Conservation (phyloP, 2,329 filamentous ascomycete genomes). For the Dactylellina parvicollis region DNA sequence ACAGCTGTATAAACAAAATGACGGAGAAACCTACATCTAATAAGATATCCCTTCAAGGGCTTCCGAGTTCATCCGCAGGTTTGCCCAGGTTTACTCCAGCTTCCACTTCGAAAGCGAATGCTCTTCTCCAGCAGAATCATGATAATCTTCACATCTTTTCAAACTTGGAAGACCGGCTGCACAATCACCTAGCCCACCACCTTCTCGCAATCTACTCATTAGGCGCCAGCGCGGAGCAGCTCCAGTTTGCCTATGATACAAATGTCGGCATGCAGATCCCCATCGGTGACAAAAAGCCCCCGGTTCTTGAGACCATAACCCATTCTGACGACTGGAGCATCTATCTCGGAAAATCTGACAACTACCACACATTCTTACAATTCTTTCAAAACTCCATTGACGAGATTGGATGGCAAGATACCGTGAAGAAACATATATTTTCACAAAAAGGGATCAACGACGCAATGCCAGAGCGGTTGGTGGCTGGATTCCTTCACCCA, state of each 20-base stretch:
- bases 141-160: slow-evolving; percentile 79
- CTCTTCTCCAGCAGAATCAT: slow-evolving; percentile 80
- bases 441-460: slow-evolving; percentile 72
- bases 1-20: not conserved
- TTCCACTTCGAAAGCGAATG: slow-evolving; percentile 71
- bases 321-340: slow-evolving; percentile 65
- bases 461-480: slow-evolving; percentile 75
- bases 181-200: slow-evolving; percentile 85
- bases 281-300: slow-evolving; percentile 63
- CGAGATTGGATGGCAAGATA: slow-evolving; percentile 69
- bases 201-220: slow-evolving; percentile 80
- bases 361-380: slow-evolving; percentile 78
- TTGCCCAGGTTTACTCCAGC: slow-evolving; percentile 63
- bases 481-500: slow-evolving; percentile 77
- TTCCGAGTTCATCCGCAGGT: slow-evolving; percentile 16
- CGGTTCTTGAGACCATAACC: slow-evolving; percentile 67
- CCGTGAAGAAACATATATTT: slow-evolving; percentile 76
- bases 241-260: slow-evolving; percentile 73
- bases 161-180: slow-evolving; percentile 74
- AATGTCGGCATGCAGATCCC: slow-evolving; percentile 72
- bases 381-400: slow-evolving; percentile 82
- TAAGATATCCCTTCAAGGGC: slow-evolving; percentile 19
- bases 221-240: slow-evolving; percentile 69
- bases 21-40: not conserved
- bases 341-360: slow-evolving; percentile 71